A percentile compares a stretch with the other conserved stretches of the same genome.
Conservation (phyloP, 176 grass and related monocot genomes). For the Puccinellia tenuiflora region DNA sequence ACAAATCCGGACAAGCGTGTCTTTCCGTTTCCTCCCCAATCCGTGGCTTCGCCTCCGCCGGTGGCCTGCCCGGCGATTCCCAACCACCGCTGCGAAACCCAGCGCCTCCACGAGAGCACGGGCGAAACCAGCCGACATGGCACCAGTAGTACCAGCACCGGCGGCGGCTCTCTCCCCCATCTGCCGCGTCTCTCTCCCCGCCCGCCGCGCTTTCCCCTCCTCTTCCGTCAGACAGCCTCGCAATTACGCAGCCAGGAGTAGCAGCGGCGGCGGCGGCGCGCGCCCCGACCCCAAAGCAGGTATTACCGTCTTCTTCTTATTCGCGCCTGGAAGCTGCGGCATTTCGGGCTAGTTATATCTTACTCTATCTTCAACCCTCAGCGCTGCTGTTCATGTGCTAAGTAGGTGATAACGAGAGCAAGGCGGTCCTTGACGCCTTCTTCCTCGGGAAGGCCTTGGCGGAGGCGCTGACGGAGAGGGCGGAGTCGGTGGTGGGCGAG, state of each 20-base stretch:
- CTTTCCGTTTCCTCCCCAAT: neutral
- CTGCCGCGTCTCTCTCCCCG: neutral
- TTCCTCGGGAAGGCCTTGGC: conserved; percentile 94
- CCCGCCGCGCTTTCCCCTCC: neutral
- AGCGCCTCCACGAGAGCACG: neutral
- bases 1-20: neutral
- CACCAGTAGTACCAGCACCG: neutral
- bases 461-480: conserved; percentile 74
- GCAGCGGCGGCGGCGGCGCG: conserved; percentile 16
- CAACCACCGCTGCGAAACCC: neutral
- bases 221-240: neutral
- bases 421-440: conserved; percentile 82
- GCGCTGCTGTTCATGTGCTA: neutral
- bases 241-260: conserved; percentile 10
- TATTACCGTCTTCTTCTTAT: neutral
- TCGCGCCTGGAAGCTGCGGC: neutral
- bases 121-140: conserved; percentile 9
- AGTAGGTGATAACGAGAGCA: conserved; percentile 71
- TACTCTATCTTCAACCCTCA: neutral
- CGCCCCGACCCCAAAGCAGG: conserved; percentile 41
- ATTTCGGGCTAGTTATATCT: neutral
- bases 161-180: neutral
- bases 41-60: conserved; percentile 24
- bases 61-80: conserved; percentile 2
- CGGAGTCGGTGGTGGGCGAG: conserved; percentile 79